phyloP scores from a whole-genome alignment of 176 grass and related monocot genomes.

The Miscanthus lutarioriparius region DNA sequence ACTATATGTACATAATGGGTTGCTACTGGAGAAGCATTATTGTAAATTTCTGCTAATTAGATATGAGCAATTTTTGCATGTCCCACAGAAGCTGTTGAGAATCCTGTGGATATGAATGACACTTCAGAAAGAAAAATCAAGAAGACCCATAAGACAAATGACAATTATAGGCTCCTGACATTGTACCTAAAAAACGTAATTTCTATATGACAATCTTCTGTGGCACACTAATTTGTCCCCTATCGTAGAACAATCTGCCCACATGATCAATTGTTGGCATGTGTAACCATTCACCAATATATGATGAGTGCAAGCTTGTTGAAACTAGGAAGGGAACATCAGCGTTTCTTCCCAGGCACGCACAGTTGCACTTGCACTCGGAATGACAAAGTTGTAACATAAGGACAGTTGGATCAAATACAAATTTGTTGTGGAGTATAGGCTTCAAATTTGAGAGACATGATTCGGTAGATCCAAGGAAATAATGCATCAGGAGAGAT shows the following conservation, averaged over 20 bases:
- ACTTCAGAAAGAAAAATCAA: constrained; percentile 4
- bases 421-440: not conserved
- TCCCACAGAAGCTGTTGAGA: not conserved
- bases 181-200: constrained; percentile 10
- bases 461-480: not conserved
- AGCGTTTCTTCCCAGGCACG: not conserved
- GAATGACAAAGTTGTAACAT: not conserved
- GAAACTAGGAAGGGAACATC: not conserved
- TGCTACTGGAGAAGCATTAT: not conserved
- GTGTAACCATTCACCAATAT: constrained; percentile 2
- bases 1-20: not conserved
- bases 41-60: not conserved
- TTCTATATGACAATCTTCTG: constrained; percentile 2
- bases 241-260: not conserved
- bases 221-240: constrained; percentile 5
- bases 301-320: not conserved
- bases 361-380: not conserved
- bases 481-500: not conserved
- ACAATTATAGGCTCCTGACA: not conserved
- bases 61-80: not conserved
- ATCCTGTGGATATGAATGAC: not conserved
- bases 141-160: constrained; percentile 4
- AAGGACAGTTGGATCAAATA: not conserved
- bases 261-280: not conserved
- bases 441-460: not conserved